A percentile compares a stretch with the other conserved stretches of the same genome.
phyloP scores from a whole-genome alignment of 2,329 filamentous ascomycete genomes.

The Bipolaris cookei region DNA sequence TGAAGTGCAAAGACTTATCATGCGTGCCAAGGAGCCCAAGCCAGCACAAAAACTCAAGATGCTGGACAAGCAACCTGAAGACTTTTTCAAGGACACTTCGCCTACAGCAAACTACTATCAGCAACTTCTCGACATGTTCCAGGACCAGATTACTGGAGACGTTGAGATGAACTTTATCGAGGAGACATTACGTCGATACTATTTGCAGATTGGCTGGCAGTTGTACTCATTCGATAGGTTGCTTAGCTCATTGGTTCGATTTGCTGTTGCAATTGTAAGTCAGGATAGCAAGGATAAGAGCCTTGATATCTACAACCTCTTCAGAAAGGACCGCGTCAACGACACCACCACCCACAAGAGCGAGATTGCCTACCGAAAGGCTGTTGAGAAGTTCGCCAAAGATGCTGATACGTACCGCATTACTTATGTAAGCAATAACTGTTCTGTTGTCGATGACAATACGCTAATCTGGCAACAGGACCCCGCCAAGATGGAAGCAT shows the following conservation, averaged over 20 bases:
- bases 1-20: slow-evolving; percentile 74
- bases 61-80: slow-evolving; percentile 73
- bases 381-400: slow-evolving; percentile 90
- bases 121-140: slow-evolving; percentile 82
- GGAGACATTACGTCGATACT: slow-evolving; percentile 89
- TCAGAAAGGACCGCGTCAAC: slow-evolving; percentile 78
- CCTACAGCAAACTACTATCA: slow-evolving; percentile 76
- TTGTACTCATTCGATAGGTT: slow-evolving; percentile 93
- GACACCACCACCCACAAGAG: slow-evolving; percentile 88
- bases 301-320: slow-evolving; percentile 85
- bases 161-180: slow-evolving; percentile 84
- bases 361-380: slow-evolving; percentile 88
- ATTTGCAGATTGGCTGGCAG: slow-evolving; percentile 88
- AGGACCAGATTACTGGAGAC: slow-evolving; percentile 83
- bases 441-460: background rate
- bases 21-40: slow-evolving; percentile 75
- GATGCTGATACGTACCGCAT: slow-evolving; percentile 91
- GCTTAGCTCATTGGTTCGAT: slow-evolving; percentile 78
- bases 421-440: slow-evolving; percentile 74
- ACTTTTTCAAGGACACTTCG: slow-evolving; percentile 75
- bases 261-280: slow-evolving; percentile 82
- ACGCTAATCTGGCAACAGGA: slow-evolving; percentile 36
- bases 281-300: slow-evolving; percentile 92
- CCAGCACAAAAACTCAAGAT: slow-evolving; percentile 84
- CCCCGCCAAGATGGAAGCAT: slow-evolving; percentile 73